These are phyloP conservation scores for Salix brachista DNA, from an alignment of 345 rosid species.

Conservation along the genomic window DNA sequence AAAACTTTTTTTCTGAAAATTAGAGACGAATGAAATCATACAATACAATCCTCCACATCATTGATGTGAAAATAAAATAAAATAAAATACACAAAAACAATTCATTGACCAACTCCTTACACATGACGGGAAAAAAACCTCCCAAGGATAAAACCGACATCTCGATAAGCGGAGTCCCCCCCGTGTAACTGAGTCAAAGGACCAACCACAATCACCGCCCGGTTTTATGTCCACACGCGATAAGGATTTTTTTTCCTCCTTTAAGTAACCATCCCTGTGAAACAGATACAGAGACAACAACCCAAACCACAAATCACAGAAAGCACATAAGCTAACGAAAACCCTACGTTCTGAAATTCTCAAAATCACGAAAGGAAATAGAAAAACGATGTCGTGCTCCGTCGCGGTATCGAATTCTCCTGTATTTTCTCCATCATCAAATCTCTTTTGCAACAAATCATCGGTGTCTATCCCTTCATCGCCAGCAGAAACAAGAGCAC, in stretches of 20 bases:
- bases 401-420: constrained; percentile 73
- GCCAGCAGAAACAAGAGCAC: constrained; percentile 30
- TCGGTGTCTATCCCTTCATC: constrained; percentile 31
- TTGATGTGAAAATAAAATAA: too few species aligned
- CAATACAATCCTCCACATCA: too few species aligned
- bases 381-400: constrained; percentile 55
- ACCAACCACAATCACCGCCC: neutral
- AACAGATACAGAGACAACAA: neutral
- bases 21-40: too few species aligned
- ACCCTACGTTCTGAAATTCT: neutral
- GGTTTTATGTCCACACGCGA: neutral
- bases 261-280: neutral
- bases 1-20: too few species aligned
- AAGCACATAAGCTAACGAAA: neutral
- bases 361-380: neutral
- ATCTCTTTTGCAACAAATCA: constrained; percentile 57
- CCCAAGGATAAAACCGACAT: neutral
- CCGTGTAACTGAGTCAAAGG: neutral
- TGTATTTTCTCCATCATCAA: constrained; percentile 72
- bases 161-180: too few species aligned
- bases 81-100: neutral
- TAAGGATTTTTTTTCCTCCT: too few species aligned
- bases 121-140: neutral
- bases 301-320: neutral
- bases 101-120: neutral